Conservation (phyloP, 1,284 basidiomycete genomes). For the Nidula niveotomentosa region DNA sequence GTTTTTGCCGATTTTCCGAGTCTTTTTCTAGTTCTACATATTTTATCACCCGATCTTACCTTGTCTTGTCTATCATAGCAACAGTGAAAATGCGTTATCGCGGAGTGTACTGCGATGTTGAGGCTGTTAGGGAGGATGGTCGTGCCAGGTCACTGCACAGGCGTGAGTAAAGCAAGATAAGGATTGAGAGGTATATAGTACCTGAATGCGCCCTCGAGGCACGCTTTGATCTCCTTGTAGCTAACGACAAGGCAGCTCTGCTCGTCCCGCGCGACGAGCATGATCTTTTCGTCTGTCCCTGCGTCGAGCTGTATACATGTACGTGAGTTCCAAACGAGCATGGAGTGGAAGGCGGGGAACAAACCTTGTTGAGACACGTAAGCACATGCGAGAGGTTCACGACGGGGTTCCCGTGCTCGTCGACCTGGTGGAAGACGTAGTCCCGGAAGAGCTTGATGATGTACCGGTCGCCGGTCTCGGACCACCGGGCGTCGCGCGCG, state of each 20-base stretch:
- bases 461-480: constrained; percentile 97
- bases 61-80: neutral
- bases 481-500: constrained; percentile 94
- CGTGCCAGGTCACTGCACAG: neutral
- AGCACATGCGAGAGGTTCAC: constrained; percentile 92
- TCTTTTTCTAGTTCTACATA: constrained; percentile 62
- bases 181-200: constrained; percentile 13
- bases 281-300: constrained; percentile 90
- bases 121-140: neutral
- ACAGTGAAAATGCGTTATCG: neutral
- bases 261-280: constrained; percentile 93
- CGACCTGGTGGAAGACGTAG: constrained; percentile 97
- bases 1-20: constrained; percentile 51
- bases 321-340: neutral
- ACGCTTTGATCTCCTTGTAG: constrained; percentile 90
- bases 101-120: neutral
- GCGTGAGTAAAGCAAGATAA: constrained; percentile 14
- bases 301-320: constrained; percentile 72
- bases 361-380: constrained; percentile 86
- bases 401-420: constrained; percentile 88
- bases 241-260: constrained; percentile 96
- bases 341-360: constrained; percentile 7
- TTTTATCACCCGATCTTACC: constrained; percentile 31
- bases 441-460: constrained; percentile 98
- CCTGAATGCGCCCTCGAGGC: constrained; percentile 80